Conservation (phyloP, 2,329 filamentous ascomycete genomes). For the Diaporthe batatas region DNA sequence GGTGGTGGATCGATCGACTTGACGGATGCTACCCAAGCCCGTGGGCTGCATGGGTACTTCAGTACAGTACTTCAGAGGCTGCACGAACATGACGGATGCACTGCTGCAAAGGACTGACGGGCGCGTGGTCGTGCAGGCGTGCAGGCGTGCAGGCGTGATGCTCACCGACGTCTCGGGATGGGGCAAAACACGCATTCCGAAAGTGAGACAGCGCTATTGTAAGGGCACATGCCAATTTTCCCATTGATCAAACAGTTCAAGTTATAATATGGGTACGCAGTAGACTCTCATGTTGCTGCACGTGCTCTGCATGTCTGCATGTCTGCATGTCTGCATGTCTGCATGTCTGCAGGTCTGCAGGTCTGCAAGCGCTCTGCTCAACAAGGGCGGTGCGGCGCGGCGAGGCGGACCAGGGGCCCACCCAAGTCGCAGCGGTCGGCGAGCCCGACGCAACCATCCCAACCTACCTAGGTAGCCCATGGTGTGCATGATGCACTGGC, state of each 20-base stretch:
- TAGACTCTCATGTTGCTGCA: conserved; percentile 2
- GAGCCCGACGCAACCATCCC: conserved; percentile 29
- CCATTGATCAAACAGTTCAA: no score
- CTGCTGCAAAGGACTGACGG: no score
- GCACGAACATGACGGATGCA: background rate
- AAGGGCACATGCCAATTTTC: conserved; percentile 1
- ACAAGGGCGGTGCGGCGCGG: conserved; percentile 3
- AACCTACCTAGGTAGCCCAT: background rate
- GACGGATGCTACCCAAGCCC: conserved; percentile 17
- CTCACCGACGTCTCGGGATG: conserved; percentile 17
- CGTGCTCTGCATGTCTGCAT: no score
- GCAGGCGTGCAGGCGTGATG: no score
- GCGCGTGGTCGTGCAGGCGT: no score
- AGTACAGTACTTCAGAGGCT: background rate
- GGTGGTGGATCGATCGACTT: conserved; percentile 9
- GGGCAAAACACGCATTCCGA: background rate
- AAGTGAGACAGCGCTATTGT: conserved; percentile 17
- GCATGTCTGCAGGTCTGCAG: no score
- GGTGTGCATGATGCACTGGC: conserved; percentile 16
- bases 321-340: no score
- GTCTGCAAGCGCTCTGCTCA: background rate
- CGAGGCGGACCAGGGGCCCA: conserved; percentile 1
- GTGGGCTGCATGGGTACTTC: conserved; percentile 8
- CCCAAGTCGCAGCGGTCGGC: conserved; percentile 1
- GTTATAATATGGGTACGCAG: background rate